These are phyloP conservation scores for Amanita pseudoporphyria DNA, from an alignment of 768 basidiomycete genomes.

Conservation along the genomic window DNA sequence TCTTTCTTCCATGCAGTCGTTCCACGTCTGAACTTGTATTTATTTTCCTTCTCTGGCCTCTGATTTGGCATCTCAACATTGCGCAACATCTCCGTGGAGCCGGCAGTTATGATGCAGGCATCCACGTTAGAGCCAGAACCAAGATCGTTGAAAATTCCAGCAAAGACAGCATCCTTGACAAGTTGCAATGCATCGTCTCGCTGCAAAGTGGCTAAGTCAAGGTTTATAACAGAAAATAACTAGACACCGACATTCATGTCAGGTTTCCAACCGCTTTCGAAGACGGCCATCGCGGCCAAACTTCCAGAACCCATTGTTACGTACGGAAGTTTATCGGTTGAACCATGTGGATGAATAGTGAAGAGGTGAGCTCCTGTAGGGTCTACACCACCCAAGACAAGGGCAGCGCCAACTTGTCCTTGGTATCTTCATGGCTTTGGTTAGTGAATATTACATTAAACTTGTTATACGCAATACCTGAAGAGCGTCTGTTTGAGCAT, in stretches of 20 bases:
- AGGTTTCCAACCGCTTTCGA: conserved; percentile 79
- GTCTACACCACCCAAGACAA: conserved; percentile 97
- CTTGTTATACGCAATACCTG: conserved; percentile 35
- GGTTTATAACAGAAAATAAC: neutral
- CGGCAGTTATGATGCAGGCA: conserved; percentile 87
- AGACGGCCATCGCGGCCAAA: conserved; percentile 97
- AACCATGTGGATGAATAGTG: conserved; percentile 93
- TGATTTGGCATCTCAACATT: conserved; percentile 92
- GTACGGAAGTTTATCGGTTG: conserved; percentile 96
- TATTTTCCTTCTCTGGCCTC: conserved; percentile 67
- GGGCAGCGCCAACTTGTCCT: conserved; percentile 89
- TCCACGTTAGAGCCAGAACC: conserved; percentile 99
- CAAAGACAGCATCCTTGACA: conserved; percentile 80
- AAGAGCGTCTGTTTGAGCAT: conserved; percentile 97
- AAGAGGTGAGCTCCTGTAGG: conserved; percentile 89
- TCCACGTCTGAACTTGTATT: conserved; percentile 67
- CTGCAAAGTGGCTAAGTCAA: conserved; percentile 26
- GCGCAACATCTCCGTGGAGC: conserved; percentile 83
- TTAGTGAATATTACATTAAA: neutral
- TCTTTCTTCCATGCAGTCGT: conserved; percentile 89
- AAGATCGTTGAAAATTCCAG: conserved; percentile 99
- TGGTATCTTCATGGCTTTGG: conserved; percentile 52
- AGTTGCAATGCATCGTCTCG: conserved; percentile 73
- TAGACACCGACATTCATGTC: conserved; percentile 59
- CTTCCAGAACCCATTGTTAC: conserved; percentile 98